Percentiles rank a stretch among this genome's conserved stretches.
phyloP scores from a whole-genome alignment of 805 yeast species.

The Spathaspora sp. region DNA sequence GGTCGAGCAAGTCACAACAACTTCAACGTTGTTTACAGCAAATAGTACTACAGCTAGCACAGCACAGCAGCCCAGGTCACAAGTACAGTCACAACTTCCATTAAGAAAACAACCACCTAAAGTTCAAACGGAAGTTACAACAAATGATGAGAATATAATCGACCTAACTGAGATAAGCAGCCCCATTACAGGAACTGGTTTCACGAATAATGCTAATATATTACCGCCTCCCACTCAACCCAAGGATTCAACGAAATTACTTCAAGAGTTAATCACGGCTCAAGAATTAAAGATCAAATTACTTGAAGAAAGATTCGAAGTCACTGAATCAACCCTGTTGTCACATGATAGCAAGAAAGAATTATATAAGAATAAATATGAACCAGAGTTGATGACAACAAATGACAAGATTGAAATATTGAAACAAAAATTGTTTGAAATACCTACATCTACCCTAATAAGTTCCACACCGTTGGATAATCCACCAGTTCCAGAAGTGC shows the following conservation, averaged over 20 bases:
- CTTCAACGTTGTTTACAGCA: not conserved
- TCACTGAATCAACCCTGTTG: conserved; percentile 34
- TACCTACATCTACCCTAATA: not conserved
- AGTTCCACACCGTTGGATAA: not conserved
- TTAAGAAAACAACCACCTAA: not conserved
- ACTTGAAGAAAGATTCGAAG: conserved; percentile 25
- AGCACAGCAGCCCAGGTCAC: not conserved
- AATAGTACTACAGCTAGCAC: not conserved
- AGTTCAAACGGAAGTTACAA: not conserved
- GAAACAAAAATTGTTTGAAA: not conserved
- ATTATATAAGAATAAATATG: conserved; percentile 21
- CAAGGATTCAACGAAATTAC: not conserved
- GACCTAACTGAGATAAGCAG: not conserved
- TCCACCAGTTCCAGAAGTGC: conserved; percentile 1
- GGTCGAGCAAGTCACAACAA: not conserved
- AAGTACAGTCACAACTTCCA: not conserved
- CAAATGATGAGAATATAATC: not conserved
- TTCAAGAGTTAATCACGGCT: conserved; percentile 2
- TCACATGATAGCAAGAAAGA: conserved; percentile 33
- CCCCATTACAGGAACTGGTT: not conserved
- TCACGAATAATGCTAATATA: not conserved
- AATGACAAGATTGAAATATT: conserved; percentile 8
- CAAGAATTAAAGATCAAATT: conserved; percentile 23
- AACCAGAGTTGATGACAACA: conserved; percentile 20
- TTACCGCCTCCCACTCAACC: not conserved